phyloP scores from a whole-genome alignment of 176 grass and related monocot species.

The Ananas comosus region DNA sequence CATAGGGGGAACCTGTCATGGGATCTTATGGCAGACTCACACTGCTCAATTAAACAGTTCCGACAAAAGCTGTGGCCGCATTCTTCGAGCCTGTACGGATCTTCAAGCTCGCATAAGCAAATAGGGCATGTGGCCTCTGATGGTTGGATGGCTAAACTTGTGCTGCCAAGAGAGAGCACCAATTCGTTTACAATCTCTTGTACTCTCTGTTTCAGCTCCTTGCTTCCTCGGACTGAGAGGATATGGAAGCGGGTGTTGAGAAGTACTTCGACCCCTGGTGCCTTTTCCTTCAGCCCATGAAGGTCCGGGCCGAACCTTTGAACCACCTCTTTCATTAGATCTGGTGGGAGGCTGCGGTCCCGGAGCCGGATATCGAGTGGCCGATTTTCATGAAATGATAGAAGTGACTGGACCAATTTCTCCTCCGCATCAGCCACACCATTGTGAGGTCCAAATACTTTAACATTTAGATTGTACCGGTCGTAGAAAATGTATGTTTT shows the following conservation, averaged over 20 bases:
- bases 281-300: conserved; percentile 5
- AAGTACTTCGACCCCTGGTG: conserved; percentile 2
- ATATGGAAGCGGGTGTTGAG: conserved; percentile 6
- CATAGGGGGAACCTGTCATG: conserved; percentile 12
- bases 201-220: conserved; percentile 11
- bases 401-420: conserved; percentile 5
- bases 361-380: conserved; percentile 8
- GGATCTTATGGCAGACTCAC: conserved; percentile 12
- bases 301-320: conserved; percentile 18
- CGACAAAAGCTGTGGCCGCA: conserved; percentile 12
- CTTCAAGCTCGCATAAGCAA: conserved; percentile 20
- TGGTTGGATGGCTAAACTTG: not conserved
- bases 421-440: conserved; percentile 8
- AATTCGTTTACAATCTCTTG: conserved; percentile 4
- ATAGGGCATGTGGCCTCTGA: conserved; percentile 12
- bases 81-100: conserved; percentile 14
- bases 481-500: conserved; percentile 15
- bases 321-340: conserved; percentile 21
- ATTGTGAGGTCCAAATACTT: conserved; percentile 8
- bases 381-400: conserved; percentile 4
- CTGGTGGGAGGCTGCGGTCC: conserved; percentile 5
- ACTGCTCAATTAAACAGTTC: conserved; percentile 14
- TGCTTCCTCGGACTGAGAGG: conserved; percentile 15
- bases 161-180: not conserved
- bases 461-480: conserved; percentile 12